Evolutionary conservation across 495 filamentous ascomycete genomes (phyloP).

Genomic region (Hypomontagnella monticulosa): DNA sequence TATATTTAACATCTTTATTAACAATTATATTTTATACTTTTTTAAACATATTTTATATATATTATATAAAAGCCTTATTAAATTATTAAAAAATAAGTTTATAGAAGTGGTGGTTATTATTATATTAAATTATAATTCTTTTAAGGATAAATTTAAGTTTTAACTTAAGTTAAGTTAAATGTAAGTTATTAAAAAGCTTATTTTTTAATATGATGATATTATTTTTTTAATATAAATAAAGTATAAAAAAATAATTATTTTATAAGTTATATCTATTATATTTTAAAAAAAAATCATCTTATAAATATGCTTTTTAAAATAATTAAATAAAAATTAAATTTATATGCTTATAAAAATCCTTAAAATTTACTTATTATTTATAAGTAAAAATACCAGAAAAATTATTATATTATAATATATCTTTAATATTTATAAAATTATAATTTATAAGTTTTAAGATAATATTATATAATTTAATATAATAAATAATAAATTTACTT

Average conservation of each 20-base stretch:
- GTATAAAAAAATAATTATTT: not conserved
- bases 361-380: not conserved
- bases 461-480: not conserved
- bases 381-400: not conserved
- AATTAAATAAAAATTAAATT: not conserved
- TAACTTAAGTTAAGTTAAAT: not conserved
- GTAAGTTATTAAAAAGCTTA: not conserved
- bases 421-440: not conserved
- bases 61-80: not conserved
- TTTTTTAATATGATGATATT: not conserved
- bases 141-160: not conserved
- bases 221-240: not conserved
- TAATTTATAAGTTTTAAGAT: not conserved
- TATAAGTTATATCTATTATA: not conserved
- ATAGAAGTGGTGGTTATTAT: not conserved
- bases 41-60: not conserved
- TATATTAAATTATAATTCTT: not conserved
- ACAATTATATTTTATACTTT: not conserved
- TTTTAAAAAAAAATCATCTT: not conserved
- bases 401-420: not conserved
- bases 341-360: not conserved
- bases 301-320: not conserved
- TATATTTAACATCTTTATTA: not conserved
- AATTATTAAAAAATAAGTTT: not conserved
- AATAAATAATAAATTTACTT: not conserved